Percentiles rank a stretch among this genome's conserved stretches.
Conservation (phyloP, 495 filamentous ascomycete species). For the Hypoxylon rickii region DNA sequence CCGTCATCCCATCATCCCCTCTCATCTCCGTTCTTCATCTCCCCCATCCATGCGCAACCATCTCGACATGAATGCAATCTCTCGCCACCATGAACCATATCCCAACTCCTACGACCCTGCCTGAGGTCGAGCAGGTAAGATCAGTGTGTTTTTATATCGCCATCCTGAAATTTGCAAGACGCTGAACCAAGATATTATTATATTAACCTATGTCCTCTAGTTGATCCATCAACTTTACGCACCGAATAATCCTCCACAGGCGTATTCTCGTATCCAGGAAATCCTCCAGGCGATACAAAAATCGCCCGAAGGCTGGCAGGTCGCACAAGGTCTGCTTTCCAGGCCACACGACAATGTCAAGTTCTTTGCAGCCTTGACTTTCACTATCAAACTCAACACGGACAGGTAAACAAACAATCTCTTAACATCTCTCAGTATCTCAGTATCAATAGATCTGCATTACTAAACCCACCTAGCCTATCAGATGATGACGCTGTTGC, state of each 20-base stretch:
- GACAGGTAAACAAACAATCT: no score
- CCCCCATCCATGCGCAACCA: no score
- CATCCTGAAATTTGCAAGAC: neutral
- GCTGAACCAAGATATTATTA: neutral
- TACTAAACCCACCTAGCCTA: constrained; percentile 58
- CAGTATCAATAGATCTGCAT: neutral
- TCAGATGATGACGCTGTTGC: constrained; percentile 62
- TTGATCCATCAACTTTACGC: constrained; percentile 71
- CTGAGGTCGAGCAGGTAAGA: constrained; percentile 37
- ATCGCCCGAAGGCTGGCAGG: constrained; percentile 79
- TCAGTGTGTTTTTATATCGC: neutral
- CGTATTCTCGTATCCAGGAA: constrained; percentile 71
- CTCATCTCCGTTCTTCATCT: no score
- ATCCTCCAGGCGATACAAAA: constrained; percentile 77
- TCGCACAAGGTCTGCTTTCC: constrained; percentile 73
- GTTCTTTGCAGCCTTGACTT: constrained; percentile 94
- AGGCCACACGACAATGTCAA: constrained; percentile 70
- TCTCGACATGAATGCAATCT: constrained; percentile 34
- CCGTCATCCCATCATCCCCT: neutral
- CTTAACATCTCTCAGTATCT: constrained; percentile 14
- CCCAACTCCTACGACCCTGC: constrained; percentile 27
- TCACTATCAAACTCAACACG: constrained; percentile 88
- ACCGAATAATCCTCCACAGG: constrained; percentile 60
- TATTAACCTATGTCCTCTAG: constrained; percentile 39
- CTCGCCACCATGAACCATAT: constrained; percentile 31